Evolutionary conservation across 768 basidiomycete genomes (phyloP).

Genomic region (Rhodotorula sphaerocarpa): DNA sequence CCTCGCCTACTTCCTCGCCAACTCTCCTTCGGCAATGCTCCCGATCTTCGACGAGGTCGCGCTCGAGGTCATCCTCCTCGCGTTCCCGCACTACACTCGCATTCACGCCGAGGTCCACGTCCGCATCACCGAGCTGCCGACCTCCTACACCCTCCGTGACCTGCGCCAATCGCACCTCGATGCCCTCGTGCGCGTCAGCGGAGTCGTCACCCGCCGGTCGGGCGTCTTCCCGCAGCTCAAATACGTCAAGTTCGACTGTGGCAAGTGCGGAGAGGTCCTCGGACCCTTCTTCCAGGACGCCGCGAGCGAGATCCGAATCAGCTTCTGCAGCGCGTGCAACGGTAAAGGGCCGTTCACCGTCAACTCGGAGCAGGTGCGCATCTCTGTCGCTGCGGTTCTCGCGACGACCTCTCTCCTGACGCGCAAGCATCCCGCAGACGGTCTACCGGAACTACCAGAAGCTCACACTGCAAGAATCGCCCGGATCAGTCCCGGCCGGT

Average conservation of each 20-base stretch:
- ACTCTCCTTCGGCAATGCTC: conserved; percentile 86
- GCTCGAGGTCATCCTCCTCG: conserved; percentile 83
- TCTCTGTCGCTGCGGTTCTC: not conserved
- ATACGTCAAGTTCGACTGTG: conserved; percentile 97
- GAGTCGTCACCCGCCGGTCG: conserved; percentile 88
- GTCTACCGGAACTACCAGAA: conserved; percentile 98
- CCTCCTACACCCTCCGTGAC: conserved; percentile 81
- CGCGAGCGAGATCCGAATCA: conserved; percentile 83
- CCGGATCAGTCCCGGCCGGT: conserved; percentile 94
- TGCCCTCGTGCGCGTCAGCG: conserved; percentile 86
- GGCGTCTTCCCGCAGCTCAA: conserved; percentile 99
- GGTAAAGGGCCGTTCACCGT: conserved; percentile 89
- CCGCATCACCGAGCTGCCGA: conserved; percentile 86
- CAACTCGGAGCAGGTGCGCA: conserved; percentile 80
- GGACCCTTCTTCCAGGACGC: conserved; percentile 99
- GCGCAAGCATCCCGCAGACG: conserved; percentile 58
- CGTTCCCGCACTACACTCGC: conserved; percentile 89
- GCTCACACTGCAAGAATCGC: conserved; percentile 96
- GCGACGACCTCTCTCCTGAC: not conserved
- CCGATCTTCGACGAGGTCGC: conserved; percentile 92
- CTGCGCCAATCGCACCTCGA: conserved; percentile 86
- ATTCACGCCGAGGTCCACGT: conserved; percentile 98
- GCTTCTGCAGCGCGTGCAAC: conserved; percentile 89
- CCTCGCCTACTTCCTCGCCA: conserved; percentile 92
- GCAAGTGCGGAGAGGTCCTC: conserved; percentile 82